These are phyloP conservation scores for Xylariaceae sp. DNA, from an alignment of 2,329 filamentous ascomycete species.

Conservation along the genomic window DNA sequence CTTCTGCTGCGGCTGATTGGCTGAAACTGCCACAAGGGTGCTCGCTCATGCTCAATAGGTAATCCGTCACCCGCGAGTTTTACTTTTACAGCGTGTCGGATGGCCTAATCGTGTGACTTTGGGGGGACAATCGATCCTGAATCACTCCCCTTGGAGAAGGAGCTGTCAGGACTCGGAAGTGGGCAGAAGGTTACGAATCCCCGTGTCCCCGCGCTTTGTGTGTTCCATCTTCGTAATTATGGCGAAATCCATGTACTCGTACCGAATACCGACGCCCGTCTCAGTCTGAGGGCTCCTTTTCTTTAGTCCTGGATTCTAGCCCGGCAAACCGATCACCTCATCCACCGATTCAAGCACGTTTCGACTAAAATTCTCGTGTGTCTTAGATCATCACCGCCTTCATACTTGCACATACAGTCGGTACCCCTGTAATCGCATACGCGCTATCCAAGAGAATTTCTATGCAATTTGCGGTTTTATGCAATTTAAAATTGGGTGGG, in stretches of 20 bases:
- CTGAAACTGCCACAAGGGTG: neutral
- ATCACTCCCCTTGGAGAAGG: neutral
- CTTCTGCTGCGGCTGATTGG: slow-evolving; percentile 11
- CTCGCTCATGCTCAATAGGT: neutral
- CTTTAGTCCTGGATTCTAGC: neutral
- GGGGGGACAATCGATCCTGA: no score
- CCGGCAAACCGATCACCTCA: slow-evolving; percentile 17
- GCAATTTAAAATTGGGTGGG: no score
- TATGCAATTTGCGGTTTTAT: no score
- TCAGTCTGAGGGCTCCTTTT: neutral
- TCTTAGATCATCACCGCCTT: slow-evolving; percentile 6
- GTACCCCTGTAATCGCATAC: no score
- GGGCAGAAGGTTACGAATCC: neutral
- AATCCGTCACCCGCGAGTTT: no score
- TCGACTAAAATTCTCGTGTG: slow-evolving; percentile 7
- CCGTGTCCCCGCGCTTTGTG: neutral
- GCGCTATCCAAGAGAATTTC: no score
- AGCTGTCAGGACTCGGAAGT: neutral
- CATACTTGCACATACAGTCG: no score
- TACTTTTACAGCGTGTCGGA: no score
- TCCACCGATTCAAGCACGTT: slow-evolving; percentile 27
- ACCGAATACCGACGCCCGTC: no score
- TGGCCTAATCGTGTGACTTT: neutral
- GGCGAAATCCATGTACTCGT: neutral
- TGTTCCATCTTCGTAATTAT: neutral